Evolutionary conservation across 2,329 filamentous ascomycete species (phyloP), one percentile per base, ranked within the genome.

Genomic region (Mollisia scopiformis): DNA sequence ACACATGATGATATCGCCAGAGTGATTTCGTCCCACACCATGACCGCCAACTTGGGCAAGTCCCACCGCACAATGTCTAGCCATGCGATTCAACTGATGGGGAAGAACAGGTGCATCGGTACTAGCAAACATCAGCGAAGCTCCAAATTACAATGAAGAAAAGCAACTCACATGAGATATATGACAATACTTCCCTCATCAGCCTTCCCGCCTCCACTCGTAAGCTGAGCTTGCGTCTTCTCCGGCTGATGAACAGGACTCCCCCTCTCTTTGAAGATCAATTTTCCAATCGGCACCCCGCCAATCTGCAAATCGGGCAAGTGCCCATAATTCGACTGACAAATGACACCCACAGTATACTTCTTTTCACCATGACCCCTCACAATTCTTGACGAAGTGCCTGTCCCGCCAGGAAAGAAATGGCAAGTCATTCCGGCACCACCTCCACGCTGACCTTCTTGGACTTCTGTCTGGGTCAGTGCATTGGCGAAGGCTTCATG

Each of bases 341-440:
- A 84, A 7, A 91, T 76, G 1, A 83, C 86, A 0, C 78, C 88
- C 21, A 90, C 78, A 0, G 83, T 87, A 67, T 85, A 89, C 2
- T 74, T 78, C 5, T 69, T 65, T 30, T 77, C 76, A 2, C 58
- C 68, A 47, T 77, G 77, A 25, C 82, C 82, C 1, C 75, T 73
- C n/a, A 89, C 79, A 7, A 85, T 65, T 25, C 88, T 80, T 51
- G 82, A 86, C 66, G 82, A 82, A 0, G 82, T 86, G 1, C 87
- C 87, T 0, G 87, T 90, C 0, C 88, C 87, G 35, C 86, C 88
- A 71, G 89, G 89, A 76, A 85, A 88, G 64, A 81, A 81, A 68
- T 88, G 85, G 68, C 84, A 88, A 37, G 85, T 79, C 85, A 89
- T 89, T 14, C 86, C 87, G 0, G 86, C 87, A n/a, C 88, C 88